Conservation (phyloP, 257 asterid genomes). For the Solanum dulcamara region DNA sequence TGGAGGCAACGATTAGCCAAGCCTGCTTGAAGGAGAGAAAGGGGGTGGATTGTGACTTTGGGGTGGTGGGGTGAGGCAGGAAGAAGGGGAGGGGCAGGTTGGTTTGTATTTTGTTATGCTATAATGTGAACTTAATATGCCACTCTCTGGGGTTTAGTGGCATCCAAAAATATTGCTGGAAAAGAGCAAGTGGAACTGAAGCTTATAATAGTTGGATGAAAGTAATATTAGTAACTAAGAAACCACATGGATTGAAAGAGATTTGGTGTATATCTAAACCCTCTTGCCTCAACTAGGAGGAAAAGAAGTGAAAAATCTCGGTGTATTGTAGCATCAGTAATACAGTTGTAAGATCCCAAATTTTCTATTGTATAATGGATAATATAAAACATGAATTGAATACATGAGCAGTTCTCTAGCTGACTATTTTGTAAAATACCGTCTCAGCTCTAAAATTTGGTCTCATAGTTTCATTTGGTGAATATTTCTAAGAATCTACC, state of each 20-base stretch:
- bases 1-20: too few relatives aligned
- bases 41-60: background rate
- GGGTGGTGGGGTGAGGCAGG: background rate
- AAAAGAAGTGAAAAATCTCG: background rate
- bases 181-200: background rate
- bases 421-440: background rate
- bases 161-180: background rate
- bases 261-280: background rate
- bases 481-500: too few relatives aligned
- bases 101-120: background rate
- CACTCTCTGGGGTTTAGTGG: background rate
- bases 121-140: background rate
- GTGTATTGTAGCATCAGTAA: background rate
- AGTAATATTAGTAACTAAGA: background rate
- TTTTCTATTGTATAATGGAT: background rate
- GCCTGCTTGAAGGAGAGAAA: too few relatives aligned
- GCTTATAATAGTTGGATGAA: background rate
- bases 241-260: background rate
- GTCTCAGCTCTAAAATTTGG: background rate
- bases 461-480: background rate
- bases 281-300: background rate
- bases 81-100: background rate
- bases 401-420: background rate
- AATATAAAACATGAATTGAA: background rate
- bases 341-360: background rate